Evolutionary conservation across 495 filamentous ascomycete species (phyloP).

Genomic region (Xylaria castorea): DNA sequence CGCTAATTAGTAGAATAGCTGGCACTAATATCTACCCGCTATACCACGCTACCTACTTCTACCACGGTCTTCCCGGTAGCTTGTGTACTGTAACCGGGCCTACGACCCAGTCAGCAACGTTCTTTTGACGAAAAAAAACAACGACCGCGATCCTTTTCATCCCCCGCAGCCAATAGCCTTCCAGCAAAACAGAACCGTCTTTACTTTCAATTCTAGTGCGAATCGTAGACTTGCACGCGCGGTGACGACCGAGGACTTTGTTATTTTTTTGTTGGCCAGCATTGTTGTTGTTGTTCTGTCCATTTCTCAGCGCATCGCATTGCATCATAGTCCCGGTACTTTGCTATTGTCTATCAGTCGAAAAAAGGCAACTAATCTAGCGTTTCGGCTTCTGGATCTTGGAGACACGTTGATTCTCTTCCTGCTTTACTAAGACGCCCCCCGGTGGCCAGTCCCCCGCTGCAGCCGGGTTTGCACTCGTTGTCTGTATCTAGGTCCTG

Average conservation of each 20-base stretch:
- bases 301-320: background rate
- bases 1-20: constrained; percentile 17
- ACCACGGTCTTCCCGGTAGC: background rate
- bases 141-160: constrained; percentile 5
- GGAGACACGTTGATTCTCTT: constrained; percentile 10
- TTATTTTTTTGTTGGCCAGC: background rate
- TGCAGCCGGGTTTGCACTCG: background rate
- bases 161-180: constrained; percentile 10
- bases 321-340: background rate
- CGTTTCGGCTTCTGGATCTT: background rate
- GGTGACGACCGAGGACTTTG: constrained; percentile 1
- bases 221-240: constrained; percentile 5
- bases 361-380: constrained; percentile 6
- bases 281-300: background rate
- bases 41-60: background rate
- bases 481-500: background rate
- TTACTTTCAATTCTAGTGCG: background rate
- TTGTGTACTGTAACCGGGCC: background rate
- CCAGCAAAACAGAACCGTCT: background rate
- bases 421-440: background rate
- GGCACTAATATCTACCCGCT: constrained; percentile 10
- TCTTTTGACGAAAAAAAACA: constrained; percentile 6
- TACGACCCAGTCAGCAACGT: constrained; percentile 13
- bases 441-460: background rate
- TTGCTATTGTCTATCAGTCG: background rate